Conservation (phyloP, 2,329 filamentous ascomycete genomes). For the Lachnellula cervina region DNA sequence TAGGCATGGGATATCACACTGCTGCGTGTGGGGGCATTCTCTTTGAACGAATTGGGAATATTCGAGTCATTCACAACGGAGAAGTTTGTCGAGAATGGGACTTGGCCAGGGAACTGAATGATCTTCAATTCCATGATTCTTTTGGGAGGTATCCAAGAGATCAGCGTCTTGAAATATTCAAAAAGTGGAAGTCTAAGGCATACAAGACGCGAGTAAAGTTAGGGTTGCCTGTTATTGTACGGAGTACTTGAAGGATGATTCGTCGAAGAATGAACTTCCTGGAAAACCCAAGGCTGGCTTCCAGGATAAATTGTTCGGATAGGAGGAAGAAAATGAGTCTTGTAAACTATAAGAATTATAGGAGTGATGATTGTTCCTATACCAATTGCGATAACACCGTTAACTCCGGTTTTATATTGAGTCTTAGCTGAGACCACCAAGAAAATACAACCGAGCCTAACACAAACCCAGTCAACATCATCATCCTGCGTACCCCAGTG, state of each 20-base stretch:
- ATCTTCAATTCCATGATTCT: background rate
- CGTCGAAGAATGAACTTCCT: too few relatives aligned
- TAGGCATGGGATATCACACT: background rate
- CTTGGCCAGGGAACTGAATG: background rate
- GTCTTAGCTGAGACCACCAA: too few relatives aligned
- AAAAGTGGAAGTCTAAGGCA: background rate
- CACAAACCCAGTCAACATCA: too few relatives aligned
- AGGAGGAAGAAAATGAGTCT: too few relatives aligned
- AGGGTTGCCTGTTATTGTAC: background rate
- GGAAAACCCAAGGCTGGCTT: too few relatives aligned
- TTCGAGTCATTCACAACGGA: background rate
- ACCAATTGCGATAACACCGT: too few relatives aligned
- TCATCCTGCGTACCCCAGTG: background rate
- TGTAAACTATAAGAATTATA: too few relatives aligned
- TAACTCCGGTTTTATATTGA: too few relatives aligned
- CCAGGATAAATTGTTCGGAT: too few relatives aligned
- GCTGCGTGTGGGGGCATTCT: background rate
- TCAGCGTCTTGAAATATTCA: background rate
- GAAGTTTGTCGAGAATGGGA: background rate
- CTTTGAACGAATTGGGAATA: background rate
- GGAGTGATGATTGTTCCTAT: too few relatives aligned
- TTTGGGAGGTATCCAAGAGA: background rate
- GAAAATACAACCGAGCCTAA: too few relatives aligned
- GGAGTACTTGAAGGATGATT: too few relatives aligned
- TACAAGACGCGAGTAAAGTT: background rate